phyloP scores from a whole-genome alignment of 164 flowering plant species.

The Platanus orientalis region DNA sequence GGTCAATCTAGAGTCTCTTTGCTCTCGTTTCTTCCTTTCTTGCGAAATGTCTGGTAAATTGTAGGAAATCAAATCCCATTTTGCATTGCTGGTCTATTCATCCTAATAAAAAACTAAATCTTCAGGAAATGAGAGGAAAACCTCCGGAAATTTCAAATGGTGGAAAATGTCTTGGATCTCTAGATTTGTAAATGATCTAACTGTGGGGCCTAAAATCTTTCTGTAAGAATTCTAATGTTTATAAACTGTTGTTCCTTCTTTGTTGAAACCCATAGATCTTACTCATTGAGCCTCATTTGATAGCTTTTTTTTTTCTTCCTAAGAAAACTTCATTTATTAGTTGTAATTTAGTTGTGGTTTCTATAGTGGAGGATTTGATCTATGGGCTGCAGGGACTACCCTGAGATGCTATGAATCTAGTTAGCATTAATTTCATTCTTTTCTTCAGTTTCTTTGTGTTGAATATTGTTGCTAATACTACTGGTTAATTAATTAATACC shows the following conservation, averaged over 20 bases:
- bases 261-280: not conserved
- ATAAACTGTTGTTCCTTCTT: not conserved
- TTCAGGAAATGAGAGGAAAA: slow-evolving; percentile 8
- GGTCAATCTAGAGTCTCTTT: slow-evolving; percentile 12
- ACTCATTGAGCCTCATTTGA: too few relatives aligned
- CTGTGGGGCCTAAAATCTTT: not conserved
- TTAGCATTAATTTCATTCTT: too few relatives aligned
- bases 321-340: not conserved
- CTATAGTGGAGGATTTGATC: not conserved
- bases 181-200: not conserved
- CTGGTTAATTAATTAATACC: too few relatives aligned
- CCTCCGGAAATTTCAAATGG: not conserved
- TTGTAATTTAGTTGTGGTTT: not conserved
- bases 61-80: slow-evolving; percentile 21
- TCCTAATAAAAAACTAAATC: slow-evolving; percentile 25
- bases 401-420: too few relatives aligned
- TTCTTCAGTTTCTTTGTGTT: too few relatives aligned
- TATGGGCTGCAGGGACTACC: not conserved
- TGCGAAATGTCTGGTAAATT: slow-evolving; percentile 1
- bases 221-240: not conserved
- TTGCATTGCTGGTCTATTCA: slow-evolving; percentile 36
- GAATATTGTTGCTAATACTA: too few relatives aligned
- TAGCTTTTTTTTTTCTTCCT: too few relatives aligned
- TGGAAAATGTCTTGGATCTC: not conserved
- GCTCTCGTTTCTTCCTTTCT: not conserved